phyloP scores from a whole-genome alignment of 768 basidiomycete species.

The Boletus rufocinnamomeus region DNA sequence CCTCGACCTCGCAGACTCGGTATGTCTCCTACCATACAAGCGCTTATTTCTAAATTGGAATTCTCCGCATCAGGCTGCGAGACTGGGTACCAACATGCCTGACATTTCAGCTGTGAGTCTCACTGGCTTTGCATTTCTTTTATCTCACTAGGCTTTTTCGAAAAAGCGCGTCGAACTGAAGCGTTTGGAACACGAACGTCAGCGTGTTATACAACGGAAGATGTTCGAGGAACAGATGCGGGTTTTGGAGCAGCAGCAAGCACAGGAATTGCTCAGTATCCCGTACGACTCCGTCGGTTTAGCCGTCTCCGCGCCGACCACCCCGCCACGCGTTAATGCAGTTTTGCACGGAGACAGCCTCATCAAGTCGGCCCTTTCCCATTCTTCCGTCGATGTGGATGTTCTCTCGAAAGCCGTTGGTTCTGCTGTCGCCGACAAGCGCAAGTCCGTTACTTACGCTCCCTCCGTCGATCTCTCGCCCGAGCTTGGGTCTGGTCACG shows the following conservation, averaged over 20 bases:
- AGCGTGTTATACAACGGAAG: slow-evolving; percentile 82
- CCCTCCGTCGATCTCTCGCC: slow-evolving; percentile 75
- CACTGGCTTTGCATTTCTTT: not conserved
- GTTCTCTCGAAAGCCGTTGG: slow-evolving; percentile 70
- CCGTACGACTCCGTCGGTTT: slow-evolving; percentile 66
- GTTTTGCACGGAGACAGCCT: slow-evolving; percentile 60
- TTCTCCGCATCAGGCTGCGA: slow-evolving; percentile 58
- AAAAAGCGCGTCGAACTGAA: slow-evolving; percentile 84
- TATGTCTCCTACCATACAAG: slow-evolving; percentile 43
- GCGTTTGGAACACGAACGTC: slow-evolving; percentile 82
- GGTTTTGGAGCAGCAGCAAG: slow-evolving; percentile 87
- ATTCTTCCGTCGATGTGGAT: slow-evolving; percentile 60
- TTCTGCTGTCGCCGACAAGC: slow-evolving; percentile 67
- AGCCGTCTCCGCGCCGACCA: slow-evolving; percentile 87
- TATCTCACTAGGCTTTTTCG: slow-evolving; percentile 11
- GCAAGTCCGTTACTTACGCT: slow-evolving; percentile 85
- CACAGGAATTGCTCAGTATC: slow-evolving; percentile 76
- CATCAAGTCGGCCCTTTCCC: slow-evolving; percentile 45
- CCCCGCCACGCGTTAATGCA: slow-evolving; percentile 78
- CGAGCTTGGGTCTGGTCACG: slow-evolving; percentile 52
- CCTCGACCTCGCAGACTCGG: slow-evolving; percentile 91
- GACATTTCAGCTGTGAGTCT: slow-evolving; percentile 79
- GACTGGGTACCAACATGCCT: slow-evolving; percentile 83
- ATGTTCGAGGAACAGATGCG: slow-evolving; percentile 98
- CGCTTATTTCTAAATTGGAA: slow-evolving; percentile 10